These are phyloP conservation scores for Skeletonema tropicum DNA, from an alignment of 108 stramenopile genomes.

Conservation along the genomic window DNA sequence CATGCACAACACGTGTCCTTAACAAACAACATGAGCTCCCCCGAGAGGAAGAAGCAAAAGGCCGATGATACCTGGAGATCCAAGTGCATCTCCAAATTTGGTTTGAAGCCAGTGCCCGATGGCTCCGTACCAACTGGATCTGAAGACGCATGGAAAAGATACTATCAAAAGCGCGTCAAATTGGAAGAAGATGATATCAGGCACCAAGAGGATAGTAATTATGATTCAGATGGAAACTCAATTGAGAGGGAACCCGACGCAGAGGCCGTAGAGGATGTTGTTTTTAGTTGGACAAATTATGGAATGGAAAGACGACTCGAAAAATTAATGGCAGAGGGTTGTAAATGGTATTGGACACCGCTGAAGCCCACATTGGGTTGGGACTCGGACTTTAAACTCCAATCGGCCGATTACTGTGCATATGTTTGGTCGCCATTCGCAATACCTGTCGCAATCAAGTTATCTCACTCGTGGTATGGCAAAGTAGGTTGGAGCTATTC, in stretches of 20 bases:
- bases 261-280: not conserved
- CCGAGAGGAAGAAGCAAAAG: conserved; percentile 7
- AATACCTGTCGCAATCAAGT: conserved; percentile 17
- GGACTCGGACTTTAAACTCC: conserved; percentile 10
- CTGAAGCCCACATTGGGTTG: not conserved
- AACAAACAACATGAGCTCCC: not conserved
- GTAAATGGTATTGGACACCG: conserved; percentile 29
- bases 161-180: conserved; percentile 11
- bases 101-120: conserved; percentile 4
- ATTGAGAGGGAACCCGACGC: not conserved
- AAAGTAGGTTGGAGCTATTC: conserved; percentile 3
- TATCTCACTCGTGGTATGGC: conserved; percentile 11
- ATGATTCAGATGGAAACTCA: conserved; percentile 9
- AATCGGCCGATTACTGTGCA: conserved; percentile 13
- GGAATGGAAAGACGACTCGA: conserved; percentile 3
- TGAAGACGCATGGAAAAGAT: conserved; percentile 29
- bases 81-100: conserved; percentile 18
- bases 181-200: not conserved
- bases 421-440: conserved; percentile 32
- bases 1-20: no score
- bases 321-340: not conserved
- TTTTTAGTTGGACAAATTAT: not conserved
- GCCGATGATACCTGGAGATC: not conserved
- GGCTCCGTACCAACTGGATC: conserved; percentile 17
- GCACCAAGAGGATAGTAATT: not conserved